Base-by-base conservation (phyloP, 192 early-diverging fungal genomes). In the Backusella tuberculispora region DNA sequence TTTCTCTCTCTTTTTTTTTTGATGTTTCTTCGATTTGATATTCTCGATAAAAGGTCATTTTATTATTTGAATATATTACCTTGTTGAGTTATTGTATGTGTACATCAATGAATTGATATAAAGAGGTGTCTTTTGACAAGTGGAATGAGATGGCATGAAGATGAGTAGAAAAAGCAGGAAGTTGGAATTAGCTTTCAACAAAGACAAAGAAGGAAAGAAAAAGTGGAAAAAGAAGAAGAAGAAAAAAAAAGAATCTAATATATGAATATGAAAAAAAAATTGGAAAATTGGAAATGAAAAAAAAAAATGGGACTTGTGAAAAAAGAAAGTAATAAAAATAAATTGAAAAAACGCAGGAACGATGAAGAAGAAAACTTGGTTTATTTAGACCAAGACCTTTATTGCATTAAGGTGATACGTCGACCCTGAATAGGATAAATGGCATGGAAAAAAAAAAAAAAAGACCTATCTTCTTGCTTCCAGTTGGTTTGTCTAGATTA, bases 291-390 rank as follows among this genome's bases (percentile, higher is more conserved):
- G 29, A 34, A 34, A 34, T 34, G 21, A 26, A 21, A 68, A 68
- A 44, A 68, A 34, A 68, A 68, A 68, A 19, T 69, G 68, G 68
- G 68, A 69, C 68, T 69, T 69, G 68, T 69, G 65, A 66, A 66
- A 66, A 66, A 66, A 37, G 40, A 37, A 40, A 42, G 37, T 43
- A 24, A 60, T n/a, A 43, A 43, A 67, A 63, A 63, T 43, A 67
- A 69, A 7, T 47, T 69, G 24, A 47, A 69, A 45, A 69, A 45
- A 69, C 43, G 43, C 43, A 69, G 43, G 53, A 60, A 60, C 53
- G 53, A 68, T 40, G n/a, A 41, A 19, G 8, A 14, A 29, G 14
- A 63, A 63, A 47, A 47, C 9, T 10, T 69, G 24, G 45, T 69
- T 47, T 69, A 47, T 69, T 47, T 69, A 69, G 21, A 29, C 6